Conservation (phyloP, 495 filamentous ascomycete species). For the Penicillium silybi region DNA sequence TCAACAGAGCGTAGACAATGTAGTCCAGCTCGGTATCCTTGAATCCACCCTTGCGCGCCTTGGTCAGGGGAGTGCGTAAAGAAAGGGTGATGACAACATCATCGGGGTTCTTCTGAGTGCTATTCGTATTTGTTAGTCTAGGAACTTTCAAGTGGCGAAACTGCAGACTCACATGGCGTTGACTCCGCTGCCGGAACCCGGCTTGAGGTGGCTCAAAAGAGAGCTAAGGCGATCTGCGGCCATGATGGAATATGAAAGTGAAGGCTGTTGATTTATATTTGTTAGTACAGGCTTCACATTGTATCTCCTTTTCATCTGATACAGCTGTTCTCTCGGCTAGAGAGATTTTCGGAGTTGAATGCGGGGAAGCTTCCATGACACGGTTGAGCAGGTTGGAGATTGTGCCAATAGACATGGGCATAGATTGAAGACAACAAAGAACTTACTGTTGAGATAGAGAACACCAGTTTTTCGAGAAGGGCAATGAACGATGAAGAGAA, state of each 20-base stretch:
- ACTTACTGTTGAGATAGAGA: constrained; percentile 15
- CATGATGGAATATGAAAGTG: constrained; percentile 51
- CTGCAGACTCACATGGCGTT: constrained; percentile 64
- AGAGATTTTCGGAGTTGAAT: constrained; percentile 11
- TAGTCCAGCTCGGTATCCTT: constrained; percentile 93
- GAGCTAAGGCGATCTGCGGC: constrained; percentile 80
- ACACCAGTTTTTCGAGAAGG: not conserved
- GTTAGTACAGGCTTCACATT: not conserved
- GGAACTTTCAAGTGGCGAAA: not conserved
- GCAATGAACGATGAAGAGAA: not conserved
- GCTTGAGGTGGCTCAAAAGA: constrained; percentile 82
- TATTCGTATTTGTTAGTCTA: constrained; percentile 31
- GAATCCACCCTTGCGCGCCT: constrained; percentile 79
- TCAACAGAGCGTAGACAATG: constrained; percentile 72
- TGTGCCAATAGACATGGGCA: not conserved
- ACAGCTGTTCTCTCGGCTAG: not conserved
- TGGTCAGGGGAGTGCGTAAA: constrained; percentile 73
- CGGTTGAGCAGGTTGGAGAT: not conserved
- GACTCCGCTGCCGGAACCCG: constrained; percentile 51
- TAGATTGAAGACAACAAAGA: not conserved
- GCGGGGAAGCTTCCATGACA: constrained; percentile 22
- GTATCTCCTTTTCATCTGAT: not conserved
- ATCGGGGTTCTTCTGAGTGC: constrained; percentile 90
- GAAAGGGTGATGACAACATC: constrained; percentile 91
- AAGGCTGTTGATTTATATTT: not conserved